Evolutionary conservation across 2,329 filamentous ascomycete genomes (phyloP).

Genomic region (Colletotrichum simmondsii): DNA sequence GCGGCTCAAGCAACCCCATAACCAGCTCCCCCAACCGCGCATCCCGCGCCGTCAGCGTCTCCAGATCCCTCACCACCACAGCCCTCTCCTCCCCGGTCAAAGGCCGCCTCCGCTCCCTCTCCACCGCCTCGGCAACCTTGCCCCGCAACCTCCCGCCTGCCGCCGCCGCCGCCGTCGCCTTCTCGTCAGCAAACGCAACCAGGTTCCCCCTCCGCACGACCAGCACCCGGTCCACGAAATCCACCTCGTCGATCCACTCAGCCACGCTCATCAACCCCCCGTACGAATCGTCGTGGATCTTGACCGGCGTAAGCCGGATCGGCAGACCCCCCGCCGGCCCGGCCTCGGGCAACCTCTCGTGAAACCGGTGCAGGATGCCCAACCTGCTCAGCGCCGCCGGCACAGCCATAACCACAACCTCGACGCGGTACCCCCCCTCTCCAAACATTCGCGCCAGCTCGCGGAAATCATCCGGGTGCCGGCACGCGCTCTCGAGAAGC

Average conservation of each 20-base stretch:
- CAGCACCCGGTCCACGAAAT: conserved; percentile 47
- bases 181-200: conserved; percentile 43
- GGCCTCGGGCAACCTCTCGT: conserved; percentile 48
- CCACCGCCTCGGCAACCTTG: conserved; percentile 38
- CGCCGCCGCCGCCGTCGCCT: background rate
- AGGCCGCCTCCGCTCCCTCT: conserved; percentile 41
- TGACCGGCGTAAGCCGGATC: conserved; percentile 52
- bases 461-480: conserved; percentile 54
- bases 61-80: conserved; percentile 39
- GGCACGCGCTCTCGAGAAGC: conserved; percentile 57
- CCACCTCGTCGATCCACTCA: conserved; percentile 46
- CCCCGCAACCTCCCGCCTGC: conserved; percentile 10
- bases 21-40: conserved; percentile 40
- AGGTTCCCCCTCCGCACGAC: conserved; percentile 51
- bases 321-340: conserved; percentile 46
- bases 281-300: conserved; percentile 59
- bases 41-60: conserved; percentile 38
- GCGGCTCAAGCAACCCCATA: conserved; percentile 38
- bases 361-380: conserved; percentile 54
- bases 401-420: conserved; percentile 55
- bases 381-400: conserved; percentile 53
- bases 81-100: conserved; percentile 41
- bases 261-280: conserved; percentile 50
- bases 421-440: conserved; percentile 48
- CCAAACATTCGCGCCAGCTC: conserved; percentile 48